phyloP scores from a whole-genome alignment of 805 yeast species.

The Spathaspora girioi region DNA sequence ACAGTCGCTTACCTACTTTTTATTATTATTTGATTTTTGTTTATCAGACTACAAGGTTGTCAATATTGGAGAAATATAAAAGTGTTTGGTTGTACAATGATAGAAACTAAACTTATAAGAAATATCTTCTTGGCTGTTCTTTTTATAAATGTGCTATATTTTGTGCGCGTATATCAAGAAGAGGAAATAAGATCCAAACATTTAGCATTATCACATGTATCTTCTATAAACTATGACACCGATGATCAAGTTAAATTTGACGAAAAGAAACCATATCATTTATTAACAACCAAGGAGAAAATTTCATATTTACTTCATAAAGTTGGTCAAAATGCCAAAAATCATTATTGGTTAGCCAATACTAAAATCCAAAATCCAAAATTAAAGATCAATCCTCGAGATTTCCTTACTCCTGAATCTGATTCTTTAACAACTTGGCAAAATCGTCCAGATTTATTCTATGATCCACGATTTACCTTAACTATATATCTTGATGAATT shows the following conservation, averaged over 20 bases:
- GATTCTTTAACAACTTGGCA: slow-evolving; percentile 13
- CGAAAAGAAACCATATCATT: slow-evolving; percentile 12
- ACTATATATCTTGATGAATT: slow-evolving; percentile 44
- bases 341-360: slow-evolving; percentile 27
- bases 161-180: slow-evolving; percentile 14
- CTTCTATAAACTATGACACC: slow-evolving; percentile 13
- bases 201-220: slow-evolving; percentile 12
- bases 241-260: slow-evolving; percentile 18
- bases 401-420: slow-evolving; percentile 12
- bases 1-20: too few relatives aligned
- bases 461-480: slow-evolving; percentile 57
- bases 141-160: slow-evolving; percentile 17
- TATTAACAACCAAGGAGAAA: slow-evolving; percentile 14
- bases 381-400: slow-evolving; percentile 15
- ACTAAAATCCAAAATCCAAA: slow-evolving; percentile 21
- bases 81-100: slow-evolving; percentile 6
- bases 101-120: slow-evolving; percentile 13
- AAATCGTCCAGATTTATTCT: slow-evolving; percentile 19
- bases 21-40: too few relatives aligned
- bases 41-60: too few relatives aligned
- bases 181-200: slow-evolving; percentile 15
- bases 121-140: slow-evolving; percentile 16
- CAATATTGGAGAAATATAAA: too few relatives aligned
- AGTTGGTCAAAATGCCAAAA: slow-evolving; percentile 18
- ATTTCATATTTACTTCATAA: slow-evolving; percentile 16